Conservation (phyloP, 495 filamentous ascomycete species). For the Aspergillus cristatus region DNA sequence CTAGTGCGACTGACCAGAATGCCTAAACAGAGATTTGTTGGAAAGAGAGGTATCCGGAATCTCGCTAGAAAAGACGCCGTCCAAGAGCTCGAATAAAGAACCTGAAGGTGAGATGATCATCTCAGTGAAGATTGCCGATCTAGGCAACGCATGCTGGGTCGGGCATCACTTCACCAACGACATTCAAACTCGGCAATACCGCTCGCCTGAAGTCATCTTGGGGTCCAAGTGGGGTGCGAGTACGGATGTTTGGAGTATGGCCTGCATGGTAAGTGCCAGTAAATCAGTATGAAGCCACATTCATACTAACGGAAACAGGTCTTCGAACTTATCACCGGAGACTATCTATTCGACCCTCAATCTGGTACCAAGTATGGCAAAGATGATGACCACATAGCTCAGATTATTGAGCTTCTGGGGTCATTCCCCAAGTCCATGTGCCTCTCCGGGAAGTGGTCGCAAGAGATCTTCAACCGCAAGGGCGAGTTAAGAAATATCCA, state of each 20-base stretch:
- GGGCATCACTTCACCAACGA: conserved; percentile 99
- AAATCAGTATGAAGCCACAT: background rate
- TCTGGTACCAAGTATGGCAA: conserved; percentile 99
- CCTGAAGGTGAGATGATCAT: conserved; percentile 66
- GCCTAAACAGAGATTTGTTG: conserved; percentile 61
- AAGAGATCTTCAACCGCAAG: conserved; percentile 98
- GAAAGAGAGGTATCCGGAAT: conserved; percentile 92
- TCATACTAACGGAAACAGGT: conserved; percentile 46
- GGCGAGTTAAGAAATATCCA: conserved; percentile 98
- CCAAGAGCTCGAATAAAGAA: conserved; percentile 35
- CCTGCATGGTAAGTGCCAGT: conserved; percentile 70
- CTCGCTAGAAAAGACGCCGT: conserved; percentile 69
- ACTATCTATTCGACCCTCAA: conserved; percentile 98
- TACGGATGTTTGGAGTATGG: conserved; percentile 99
- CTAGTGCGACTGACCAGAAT: background rate
- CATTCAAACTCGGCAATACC: conserved; percentile 96
- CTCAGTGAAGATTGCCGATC: conserved; percentile 96
- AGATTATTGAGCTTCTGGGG: conserved; percentile 96
- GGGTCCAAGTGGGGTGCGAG: conserved; percentile 98
- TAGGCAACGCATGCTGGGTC: conserved; percentile 98
- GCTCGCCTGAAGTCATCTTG: conserved; percentile 93
- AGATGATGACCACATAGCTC: conserved; percentile 98
- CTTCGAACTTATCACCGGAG: conserved; percentile 95
- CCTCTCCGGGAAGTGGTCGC: conserved; percentile 88
- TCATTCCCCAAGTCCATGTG: conserved; percentile 88